These are phyloP conservation scores for Schoenoplectus triqueter DNA, from an alignment of 202 grass and related monocot genomes.

Conservation along the genomic window DNA sequence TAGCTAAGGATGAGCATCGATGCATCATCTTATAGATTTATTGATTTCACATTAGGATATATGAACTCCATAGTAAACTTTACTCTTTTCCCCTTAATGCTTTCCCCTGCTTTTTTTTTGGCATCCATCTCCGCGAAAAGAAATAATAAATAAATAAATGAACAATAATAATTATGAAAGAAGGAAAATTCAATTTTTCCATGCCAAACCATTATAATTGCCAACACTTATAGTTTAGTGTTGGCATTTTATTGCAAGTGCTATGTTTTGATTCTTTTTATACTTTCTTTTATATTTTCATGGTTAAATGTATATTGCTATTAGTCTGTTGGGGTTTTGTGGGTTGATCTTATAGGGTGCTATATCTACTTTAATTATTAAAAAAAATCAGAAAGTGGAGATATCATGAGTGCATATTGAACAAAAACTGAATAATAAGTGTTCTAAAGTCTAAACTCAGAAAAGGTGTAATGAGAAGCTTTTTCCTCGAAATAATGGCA, in stretches of 20 bases:
- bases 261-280: no score
- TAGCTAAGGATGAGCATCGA: background rate
- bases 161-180: no score
- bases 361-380: no score
- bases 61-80: conserved; percentile 18
- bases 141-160: no score
- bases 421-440: background rate
- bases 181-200: no score
- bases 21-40: conserved; percentile 29
- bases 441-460: background rate
- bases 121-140: background rate
- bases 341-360: no score
- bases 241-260: no score
- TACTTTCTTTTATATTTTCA: no score
- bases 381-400: background rate
- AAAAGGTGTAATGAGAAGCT: background rate
- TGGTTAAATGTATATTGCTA: no score
- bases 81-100: background rate
- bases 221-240: no score
- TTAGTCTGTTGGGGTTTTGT: no score
- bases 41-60: conserved; percentile 33
- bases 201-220: no score
- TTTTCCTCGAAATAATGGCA: background rate
- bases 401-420: background rate
- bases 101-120: background rate